Evolutionary conservation across 2,329 filamentous ascomycete genomes (phyloP).

Genomic region (Fusarium bulbicola): DNA sequence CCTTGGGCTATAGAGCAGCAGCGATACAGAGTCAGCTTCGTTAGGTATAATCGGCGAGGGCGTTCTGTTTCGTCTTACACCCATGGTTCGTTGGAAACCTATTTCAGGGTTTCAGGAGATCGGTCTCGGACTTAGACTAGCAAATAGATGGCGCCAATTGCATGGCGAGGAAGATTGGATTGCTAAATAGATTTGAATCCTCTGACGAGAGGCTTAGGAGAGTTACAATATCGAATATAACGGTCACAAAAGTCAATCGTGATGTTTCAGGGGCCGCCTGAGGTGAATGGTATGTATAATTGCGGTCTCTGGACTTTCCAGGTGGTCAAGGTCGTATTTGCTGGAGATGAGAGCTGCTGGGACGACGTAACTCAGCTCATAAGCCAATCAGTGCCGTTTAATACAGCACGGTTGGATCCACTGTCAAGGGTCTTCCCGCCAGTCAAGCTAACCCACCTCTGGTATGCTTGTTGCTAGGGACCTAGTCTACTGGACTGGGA

Average conservation of each 20-base stretch:
- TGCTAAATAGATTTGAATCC: neutral
- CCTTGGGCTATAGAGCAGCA: constrained; percentile 68
- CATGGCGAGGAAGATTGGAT: constrained; percentile 31
- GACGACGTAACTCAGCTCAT: constrained; percentile 28
- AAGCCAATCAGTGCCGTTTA: constrained; percentile 40
- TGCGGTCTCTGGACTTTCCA: constrained; percentile 28
- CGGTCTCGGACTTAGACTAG: constrained; percentile 35
- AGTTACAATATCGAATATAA: neutral
- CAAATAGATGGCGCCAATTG: constrained; percentile 33
- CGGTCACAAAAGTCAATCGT: neutral
- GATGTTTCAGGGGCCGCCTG: constrained; percentile 3
- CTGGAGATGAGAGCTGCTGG: constrained; percentile 35
- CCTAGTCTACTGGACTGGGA: constrained; percentile 3
- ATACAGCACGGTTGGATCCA: constrained; percentile 37
- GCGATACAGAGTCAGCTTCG: constrained; percentile 36
- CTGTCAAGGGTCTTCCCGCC: constrained; percentile 40
- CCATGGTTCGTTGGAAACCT: constrained; percentile 48
- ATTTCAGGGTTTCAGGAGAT: constrained; percentile 45
- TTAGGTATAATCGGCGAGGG: neutral
- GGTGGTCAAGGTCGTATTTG: constrained; percentile 24
- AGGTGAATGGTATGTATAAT: constrained; percentile 16
- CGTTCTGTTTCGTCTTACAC: constrained; percentile 44
- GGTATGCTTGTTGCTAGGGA: constrained; percentile 20
- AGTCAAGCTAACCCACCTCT: constrained; percentile 29
- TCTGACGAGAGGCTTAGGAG: neutral